phyloP scores from a whole-genome alignment of 768 basidiomycete species.

The Agrocybe praecox region DNA sequence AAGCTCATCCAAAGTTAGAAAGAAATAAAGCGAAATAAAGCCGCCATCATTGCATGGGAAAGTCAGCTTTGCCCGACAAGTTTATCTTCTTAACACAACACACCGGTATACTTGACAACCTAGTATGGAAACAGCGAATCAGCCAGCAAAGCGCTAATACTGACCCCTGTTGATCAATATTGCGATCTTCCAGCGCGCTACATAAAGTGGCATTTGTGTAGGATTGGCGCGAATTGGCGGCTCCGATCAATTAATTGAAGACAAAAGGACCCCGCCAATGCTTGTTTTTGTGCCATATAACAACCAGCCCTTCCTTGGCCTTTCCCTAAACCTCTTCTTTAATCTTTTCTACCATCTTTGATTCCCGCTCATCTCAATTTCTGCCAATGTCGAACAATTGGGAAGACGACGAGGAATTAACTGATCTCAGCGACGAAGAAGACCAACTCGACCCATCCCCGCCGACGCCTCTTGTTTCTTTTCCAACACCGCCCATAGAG shows the following conservation, averaged over 20 bases:
- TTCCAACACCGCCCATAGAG: background rate
- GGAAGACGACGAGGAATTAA: constrained; percentile 18
- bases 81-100: too few relatives aligned
- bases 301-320: too few relatives aligned
- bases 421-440: constrained; percentile 8
- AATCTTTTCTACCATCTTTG: background rate
- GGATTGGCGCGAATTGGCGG: background rate
- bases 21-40: background rate
- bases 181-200: background rate
- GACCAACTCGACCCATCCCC: constrained; percentile 1
- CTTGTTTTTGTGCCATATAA: background rate
- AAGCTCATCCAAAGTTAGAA: background rate
- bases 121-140: too few relatives aligned
- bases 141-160: too few relatives aligned
- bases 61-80: too few relatives aligned
- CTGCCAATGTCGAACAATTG: background rate
- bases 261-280: background rate
- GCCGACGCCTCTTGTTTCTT: background rate
- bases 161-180: too few relatives aligned
- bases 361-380: background rate
- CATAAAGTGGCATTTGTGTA: too few relatives aligned
- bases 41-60: background rate
- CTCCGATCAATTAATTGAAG: background rate
- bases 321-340: background rate
- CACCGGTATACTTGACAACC: too few relatives aligned